A percentile compares a stretch with the other conserved stretches of the same genome.
Conservation (phyloP, 2,329 filamentous ascomycete species). For the Fusarium sororula region DNA sequence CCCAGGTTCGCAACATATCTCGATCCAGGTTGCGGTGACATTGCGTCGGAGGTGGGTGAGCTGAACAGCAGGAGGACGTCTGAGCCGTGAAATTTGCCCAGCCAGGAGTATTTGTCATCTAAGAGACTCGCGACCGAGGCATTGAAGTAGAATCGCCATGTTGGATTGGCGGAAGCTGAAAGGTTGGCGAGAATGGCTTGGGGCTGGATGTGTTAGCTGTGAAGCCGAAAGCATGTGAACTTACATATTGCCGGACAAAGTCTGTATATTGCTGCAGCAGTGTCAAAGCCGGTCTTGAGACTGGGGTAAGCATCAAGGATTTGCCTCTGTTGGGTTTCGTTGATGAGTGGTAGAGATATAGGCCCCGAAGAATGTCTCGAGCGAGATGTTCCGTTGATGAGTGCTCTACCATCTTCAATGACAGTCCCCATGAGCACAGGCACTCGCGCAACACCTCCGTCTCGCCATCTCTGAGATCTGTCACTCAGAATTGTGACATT, state of each 20-base stretch:
- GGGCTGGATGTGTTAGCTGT: conserved; percentile 29
- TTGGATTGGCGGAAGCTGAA: conserved; percentile 31
- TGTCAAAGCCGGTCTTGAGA: conserved; percentile 36
- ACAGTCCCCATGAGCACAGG: conserved; percentile 41
- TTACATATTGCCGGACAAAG: conserved; percentile 42
- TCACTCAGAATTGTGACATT: conserved; percentile 23
- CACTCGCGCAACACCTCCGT: conserved; percentile 25
- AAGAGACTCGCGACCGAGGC: conserved; percentile 34
- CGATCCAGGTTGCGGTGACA: conserved; percentile 35
- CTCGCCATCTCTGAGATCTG: conserved; percentile 33
- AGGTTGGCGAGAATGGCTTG: conserved; percentile 36
- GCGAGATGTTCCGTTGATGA: conserved; percentile 37
- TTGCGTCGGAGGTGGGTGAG: conserved; percentile 19
- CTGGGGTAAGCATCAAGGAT: conserved; percentile 32
- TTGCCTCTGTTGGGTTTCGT: background rate
- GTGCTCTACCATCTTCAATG: conserved; percentile 35
- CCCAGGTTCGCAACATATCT: conserved; percentile 33
- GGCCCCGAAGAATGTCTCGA: conserved; percentile 27
- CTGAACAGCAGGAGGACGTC: conserved; percentile 40
- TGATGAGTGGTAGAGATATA: conserved; percentile 23
- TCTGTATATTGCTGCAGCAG: conserved; percentile 41
- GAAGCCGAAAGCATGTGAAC: conserved; percentile 1
- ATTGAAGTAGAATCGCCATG: conserved; percentile 44
- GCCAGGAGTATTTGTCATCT: conserved; percentile 28
- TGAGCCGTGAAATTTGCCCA: conserved; percentile 42